Evolutionary conservation across 1,139 yeast genomes (phyloP).

Genomic region (Lodderomyces parapsilosis): DNA sequence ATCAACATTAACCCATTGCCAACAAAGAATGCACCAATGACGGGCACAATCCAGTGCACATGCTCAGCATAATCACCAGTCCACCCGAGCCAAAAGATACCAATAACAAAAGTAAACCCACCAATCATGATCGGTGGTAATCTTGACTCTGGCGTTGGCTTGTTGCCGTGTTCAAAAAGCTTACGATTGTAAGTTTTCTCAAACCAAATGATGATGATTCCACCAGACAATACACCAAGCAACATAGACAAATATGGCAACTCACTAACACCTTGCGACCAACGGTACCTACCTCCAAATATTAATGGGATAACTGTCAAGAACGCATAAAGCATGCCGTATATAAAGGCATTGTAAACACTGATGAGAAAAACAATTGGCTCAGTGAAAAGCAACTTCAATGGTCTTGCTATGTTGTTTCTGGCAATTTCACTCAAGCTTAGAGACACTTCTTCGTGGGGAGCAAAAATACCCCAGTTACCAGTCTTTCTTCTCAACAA

Average conservation of each 20-base stretch:
- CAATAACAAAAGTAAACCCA: conserved; percentile 66
- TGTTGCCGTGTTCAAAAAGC: conserved; percentile 24
- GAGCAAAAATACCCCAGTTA: conserved; percentile 82
- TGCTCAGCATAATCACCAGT: conserved; percentile 66
- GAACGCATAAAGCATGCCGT: conserved; percentile 76
- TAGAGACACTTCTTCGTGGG: conserved; percentile 71
- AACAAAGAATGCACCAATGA: conserved; percentile 66
- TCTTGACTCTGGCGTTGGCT: conserved; percentile 76
- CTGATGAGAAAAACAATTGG: conserved; percentile 71
- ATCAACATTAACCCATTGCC: conserved; percentile 77
- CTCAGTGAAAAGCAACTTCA: conserved; percentile 65
- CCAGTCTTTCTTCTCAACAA: conserved; percentile 55
- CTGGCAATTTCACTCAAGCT: conserved; percentile 63
- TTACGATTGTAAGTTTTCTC: too few species aligned
- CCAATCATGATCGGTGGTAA: conserved; percentile 74
- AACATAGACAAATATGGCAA: conserved; percentile 63
- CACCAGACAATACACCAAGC: conserved; percentile 63
- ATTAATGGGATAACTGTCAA: conserved; percentile 79
- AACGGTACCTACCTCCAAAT: conserved; percentile 60
- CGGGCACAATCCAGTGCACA: conserved; percentile 85
- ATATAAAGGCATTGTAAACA: conserved; percentile 77
- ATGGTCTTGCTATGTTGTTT: conserved; percentile 69
- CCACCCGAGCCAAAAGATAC: conserved; percentile 86
- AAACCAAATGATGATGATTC: conserved; percentile 33
- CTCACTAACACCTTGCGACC: conserved; percentile 52